Evolutionary conservation across 176 grass and related monocot genomes (phyloP), one percentile per base, ranked within the genome.

Genomic region (Triticum dicoccoides): DNA sequence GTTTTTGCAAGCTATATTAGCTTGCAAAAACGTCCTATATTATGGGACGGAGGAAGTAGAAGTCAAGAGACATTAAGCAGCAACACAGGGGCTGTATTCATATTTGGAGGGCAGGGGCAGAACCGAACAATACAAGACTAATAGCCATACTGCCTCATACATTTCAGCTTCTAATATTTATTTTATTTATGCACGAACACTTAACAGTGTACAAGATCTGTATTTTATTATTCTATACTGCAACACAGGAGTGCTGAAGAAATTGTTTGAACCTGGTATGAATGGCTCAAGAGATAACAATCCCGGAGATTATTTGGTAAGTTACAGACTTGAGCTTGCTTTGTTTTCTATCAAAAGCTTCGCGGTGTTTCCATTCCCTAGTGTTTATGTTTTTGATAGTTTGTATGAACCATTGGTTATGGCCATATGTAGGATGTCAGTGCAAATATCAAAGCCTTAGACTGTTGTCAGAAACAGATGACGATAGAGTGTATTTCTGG

Each of bases 171-270:
- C 2, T 90, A 73, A 80, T 83, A 67, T 74, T 59, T 88, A 68
- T 32, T 86, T 8, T 59, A 59, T 54, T 18, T 29, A 79, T 61
- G 8, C 37, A 86, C 24, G 14, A 25, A 33, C 23, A 45, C 9
- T 65, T n/a, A 84, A 20, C 58, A 86, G 32, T 61, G 73, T 67
- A 5, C 24, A 80, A 37, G 64, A 61, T 45, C 35, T 54, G 32
- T 69, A 63, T 20, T 54, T 82, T 75, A 84, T 4, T 72, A 24
- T 45, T 88, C 30, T 84, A 51, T 52, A 24, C 67, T 90, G 20
- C 25, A 63, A 30, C 20, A 21, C 75, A 99, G 97, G 94, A 85
- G 90, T 93, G 39, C 86, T 99, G 83, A 99, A 94, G 87, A 90
- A 93, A 85, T 89, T 69, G 51, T 80, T 92, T 77, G 82, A 81